Evolutionary conservation across 2,329 filamentous ascomycete genomes (phyloP), one percentile per base, ranked within the genome.

Genomic region (Colletotrichum tabaci): DNA sequence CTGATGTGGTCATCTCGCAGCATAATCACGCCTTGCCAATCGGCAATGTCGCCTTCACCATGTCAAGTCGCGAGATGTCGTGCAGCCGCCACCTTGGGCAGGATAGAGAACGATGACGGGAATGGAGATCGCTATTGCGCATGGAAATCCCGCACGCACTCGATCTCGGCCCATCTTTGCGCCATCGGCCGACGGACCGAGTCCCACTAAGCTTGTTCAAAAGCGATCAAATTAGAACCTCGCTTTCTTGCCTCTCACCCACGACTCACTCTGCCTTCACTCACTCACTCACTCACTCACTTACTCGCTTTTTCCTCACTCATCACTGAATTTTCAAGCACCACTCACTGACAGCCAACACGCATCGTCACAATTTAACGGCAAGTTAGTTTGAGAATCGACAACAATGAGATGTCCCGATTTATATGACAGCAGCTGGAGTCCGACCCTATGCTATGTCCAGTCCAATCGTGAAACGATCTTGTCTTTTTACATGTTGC

Each of bases 81-180:
- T 66, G 47, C 55, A 46, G n/a, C 42, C 6, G 30, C 30, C 30
- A 30, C 30, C 30, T 52, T 65, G 26, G 16, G n/a, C 38, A 40
- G 5, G 5, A 57, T 4, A 47, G 44, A 42, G 44, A 42, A 21
- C 21, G 9, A 67, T 49, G n/a, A 53, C 61, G 62, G 26, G 10
- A 49, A 60, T 55, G 62, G 26, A 26, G 47, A 70, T 55, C 46
- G 21, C 8, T 30, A 55, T 61, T 44, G 67, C 67, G 55, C 52
- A 35, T 49, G 18, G 44, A 16, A 53, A 50, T 50, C 42, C 46
- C 30, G 58, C 58, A 61, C 30, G 18, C 30, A 30, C 30, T 35
- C 18, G 15, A 38, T 21, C 16, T 62, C 61, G 47, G 47, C 13
- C 2, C 61, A 63, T 63, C 47, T 63, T 53, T 53, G 9, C 38